Base-by-base conservation (phyloP, 2,329 filamentous ascomycete species). In the Aspergillus hiratsukae region DNA sequence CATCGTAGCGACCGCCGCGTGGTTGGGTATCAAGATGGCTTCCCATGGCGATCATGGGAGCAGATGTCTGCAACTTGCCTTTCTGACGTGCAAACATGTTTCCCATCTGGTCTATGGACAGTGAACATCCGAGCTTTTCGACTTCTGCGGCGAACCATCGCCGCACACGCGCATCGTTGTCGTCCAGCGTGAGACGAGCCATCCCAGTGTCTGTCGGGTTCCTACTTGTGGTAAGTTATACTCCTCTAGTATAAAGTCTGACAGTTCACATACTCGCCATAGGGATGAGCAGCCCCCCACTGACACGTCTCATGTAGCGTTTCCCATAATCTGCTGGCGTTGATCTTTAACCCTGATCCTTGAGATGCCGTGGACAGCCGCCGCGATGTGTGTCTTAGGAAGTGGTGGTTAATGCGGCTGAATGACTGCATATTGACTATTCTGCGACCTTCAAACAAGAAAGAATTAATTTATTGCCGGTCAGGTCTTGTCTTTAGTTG, bases 141-240 rank as follows among this genome's bases (percentile, higher is more conserved):
- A 83, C 83, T 0, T 83, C 83, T 2, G 81, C 67, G 1, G 83
- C 79, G 58, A 91, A 89, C 88, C 88, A 91, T 67, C 85, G 82
- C 50, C 88, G 82, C 7, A 80, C 87, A 62, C 79, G 69, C 61
- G 85, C 87, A 69, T 91, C 89, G 0, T 81, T 75, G 61, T 90
- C 85, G 2, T 82, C 84, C n/a, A 91, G 79, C 1, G 87, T 78
- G 1, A 91, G 80, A 1, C 89, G 83, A 5, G 82, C 81, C 88
- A 91, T 91, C 55, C 88, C 88, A 1, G 68, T 72, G 1, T 72
- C 67, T 2, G 55, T 64, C 40, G 61, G 56, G 1, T 60, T 49
- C 7, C 63, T 65, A 29, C 10, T n/a, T 7, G 10, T 31, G 3
- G 17, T 1, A 9, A 43, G 40, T 63, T 41, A 60, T 52, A 11